Percentiles rank a stretch among this genome's conserved stretches.
phyloP scores from a whole-genome alignment of 352 stramenopile genomes.

The Globisporangium recalcitrans region DNA sequence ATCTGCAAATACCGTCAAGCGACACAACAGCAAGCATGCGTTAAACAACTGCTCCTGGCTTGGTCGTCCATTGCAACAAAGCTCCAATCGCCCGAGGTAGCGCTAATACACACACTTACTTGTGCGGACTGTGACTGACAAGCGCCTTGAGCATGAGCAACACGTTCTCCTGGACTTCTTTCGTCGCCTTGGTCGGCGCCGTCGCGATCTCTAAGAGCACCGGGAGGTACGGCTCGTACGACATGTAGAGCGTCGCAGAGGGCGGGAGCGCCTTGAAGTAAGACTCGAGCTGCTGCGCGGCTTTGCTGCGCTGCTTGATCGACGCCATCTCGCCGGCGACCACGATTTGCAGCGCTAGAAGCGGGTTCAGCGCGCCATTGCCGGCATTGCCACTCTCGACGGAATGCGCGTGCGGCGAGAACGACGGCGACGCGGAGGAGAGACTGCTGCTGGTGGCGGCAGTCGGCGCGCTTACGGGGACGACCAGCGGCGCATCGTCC shows the following conservation, averaged over 20 bases:
- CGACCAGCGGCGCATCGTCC: slow-evolving; percentile 13
- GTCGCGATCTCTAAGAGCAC: slow-evolving; percentile 33
- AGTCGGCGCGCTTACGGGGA: background rate
- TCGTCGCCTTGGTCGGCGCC: slow-evolving; percentile 22
- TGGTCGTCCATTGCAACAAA: background rate
- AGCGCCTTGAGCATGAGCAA: slow-evolving; percentile 36
- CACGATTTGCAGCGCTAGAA: slow-evolving; percentile 40
- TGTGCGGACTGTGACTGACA: slow-evolving; percentile 33
- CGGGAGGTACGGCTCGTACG: slow-evolving; percentile 50
- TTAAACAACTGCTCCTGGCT: background rate
- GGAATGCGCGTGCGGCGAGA: slow-evolving; percentile 8
- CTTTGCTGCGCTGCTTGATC: slow-evolving; percentile 36
- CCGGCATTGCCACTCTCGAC: background rate
- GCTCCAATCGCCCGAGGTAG: background rate
- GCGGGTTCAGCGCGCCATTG: slow-evolving; percentile 28
- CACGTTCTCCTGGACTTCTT: slow-evolving; percentile 35
- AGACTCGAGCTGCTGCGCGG: slow-evolving; percentile 39
- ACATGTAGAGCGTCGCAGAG: slow-evolving; percentile 25
- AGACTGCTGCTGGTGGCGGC: slow-evolving; percentile 5
- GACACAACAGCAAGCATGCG: background rate
- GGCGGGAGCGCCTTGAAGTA: slow-evolving; percentile 26
- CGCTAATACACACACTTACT: slow-evolving; percentile 11
- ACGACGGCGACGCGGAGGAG: slow-evolving; percentile 17
- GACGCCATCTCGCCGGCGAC: slow-evolving; percentile 29
- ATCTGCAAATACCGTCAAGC: slow-evolving; percentile 12